Evolutionary conservation across 2,329 filamentous ascomycete genomes (phyloP).

Genomic region (Curvularia eragrostidis): DNA sequence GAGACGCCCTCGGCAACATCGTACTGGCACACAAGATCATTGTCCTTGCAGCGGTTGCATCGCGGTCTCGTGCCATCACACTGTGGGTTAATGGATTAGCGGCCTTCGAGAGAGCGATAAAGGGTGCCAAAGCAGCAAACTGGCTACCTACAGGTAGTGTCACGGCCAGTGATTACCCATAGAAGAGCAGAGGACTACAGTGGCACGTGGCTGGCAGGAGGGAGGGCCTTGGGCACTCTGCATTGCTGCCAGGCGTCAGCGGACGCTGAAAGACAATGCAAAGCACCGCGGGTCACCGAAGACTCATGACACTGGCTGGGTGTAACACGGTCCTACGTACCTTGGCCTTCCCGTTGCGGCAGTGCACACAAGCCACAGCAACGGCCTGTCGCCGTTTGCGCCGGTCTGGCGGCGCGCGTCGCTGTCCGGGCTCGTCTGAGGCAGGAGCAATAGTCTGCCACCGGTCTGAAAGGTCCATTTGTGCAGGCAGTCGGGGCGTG

Average conservation of each 20-base stretch:
- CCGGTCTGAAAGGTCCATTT: conserved; percentile 32
- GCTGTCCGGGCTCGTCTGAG: conserved; percentile 31
- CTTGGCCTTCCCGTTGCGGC: conserved; percentile 35
- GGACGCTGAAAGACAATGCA: conserved; percentile 1
- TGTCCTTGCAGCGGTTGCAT: conserved; percentile 31
- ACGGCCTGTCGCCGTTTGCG: conserved; percentile 31
- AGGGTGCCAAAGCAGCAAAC: neutral
- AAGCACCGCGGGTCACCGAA: conserved; percentile 1
- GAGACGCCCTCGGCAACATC: conserved; percentile 37
- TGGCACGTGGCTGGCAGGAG: neutral
- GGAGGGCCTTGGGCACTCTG: conserved; percentile 1
- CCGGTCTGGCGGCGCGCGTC: conserved; percentile 24
- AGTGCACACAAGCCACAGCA: conserved; percentile 34
- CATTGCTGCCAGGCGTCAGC: neutral
- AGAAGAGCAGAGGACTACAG: conserved; percentile 9
- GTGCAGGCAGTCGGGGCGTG: conserved; percentile 2
- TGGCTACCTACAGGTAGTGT: conserved; percentile 16
- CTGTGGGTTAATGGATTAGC: conserved; percentile 12
- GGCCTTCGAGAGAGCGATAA: neutral
- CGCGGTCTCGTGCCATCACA: conserved; percentile 33
- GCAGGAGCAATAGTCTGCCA: conserved; percentile 36
- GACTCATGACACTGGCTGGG: conserved; percentile 3
- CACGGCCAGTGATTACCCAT: conserved; percentile 14
- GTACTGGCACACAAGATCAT: conserved; percentile 29
- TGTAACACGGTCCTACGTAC: conserved; percentile 20